These are phyloP conservation scores for Staphylotrichum tortipilum DNA, from an alignment of 495 filamentous ascomycete species.

Conservation along the genomic window DNA sequence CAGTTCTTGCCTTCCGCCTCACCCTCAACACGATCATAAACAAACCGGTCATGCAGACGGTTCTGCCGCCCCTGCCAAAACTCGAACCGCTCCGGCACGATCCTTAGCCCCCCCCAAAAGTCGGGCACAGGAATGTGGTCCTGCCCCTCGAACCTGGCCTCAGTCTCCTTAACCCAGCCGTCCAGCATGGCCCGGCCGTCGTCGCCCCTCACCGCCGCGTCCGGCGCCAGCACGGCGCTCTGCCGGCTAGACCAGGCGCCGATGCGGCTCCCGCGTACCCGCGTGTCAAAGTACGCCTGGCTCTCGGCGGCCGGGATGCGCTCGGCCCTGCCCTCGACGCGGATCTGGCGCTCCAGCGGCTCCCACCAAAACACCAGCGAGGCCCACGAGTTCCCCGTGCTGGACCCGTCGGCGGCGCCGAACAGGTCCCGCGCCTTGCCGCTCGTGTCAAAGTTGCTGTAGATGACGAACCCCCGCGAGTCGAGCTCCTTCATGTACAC, in stretches of 20 bases:
- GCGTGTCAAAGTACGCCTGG: slow-evolving; percentile 78
- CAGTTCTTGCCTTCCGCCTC: slow-evolving; percentile 37
- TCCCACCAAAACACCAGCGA: slow-evolving; percentile 70
- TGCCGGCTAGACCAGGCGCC: slow-evolving; percentile 93
- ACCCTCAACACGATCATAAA: slow-evolving; percentile 53
- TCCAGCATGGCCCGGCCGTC: slow-evolving; percentile 60
- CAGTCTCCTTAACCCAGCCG: slow-evolving; percentile 58
- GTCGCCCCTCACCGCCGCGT: slow-evolving; percentile 32
- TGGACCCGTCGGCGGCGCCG: slow-evolving; percentile 18
- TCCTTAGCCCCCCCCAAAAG: slow-evolving; percentile 88
- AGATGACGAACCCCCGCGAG: slow-evolving; percentile 74
- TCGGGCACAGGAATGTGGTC: slow-evolving; percentile 81
- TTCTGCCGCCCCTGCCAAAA: slow-evolving; percentile 92
- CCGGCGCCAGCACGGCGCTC: slow-evolving; percentile 57
- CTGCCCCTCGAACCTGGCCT: slow-evolving; percentile 59
- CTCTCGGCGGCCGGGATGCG: slow-evolving; percentile 63
- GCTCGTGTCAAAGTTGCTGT: slow-evolving; percentile 80
- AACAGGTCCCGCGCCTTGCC: slow-evolving; percentile 59
- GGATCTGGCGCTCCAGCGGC: slow-evolving; percentile 72
- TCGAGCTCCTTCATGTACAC: slow-evolving; percentile 91
- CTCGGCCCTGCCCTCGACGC: slow-evolving; percentile 68
- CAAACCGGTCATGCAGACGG: slow-evolving; percentile 86
- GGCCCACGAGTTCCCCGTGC: slow-evolving; percentile 52
- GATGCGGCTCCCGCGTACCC: slow-evolving; percentile 69
- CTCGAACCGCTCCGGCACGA: slow-evolving; percentile 79